phyloP scores from a whole-genome alignment of 176 grass and related monocot species.

The Guadua angustifolia region DNA sequence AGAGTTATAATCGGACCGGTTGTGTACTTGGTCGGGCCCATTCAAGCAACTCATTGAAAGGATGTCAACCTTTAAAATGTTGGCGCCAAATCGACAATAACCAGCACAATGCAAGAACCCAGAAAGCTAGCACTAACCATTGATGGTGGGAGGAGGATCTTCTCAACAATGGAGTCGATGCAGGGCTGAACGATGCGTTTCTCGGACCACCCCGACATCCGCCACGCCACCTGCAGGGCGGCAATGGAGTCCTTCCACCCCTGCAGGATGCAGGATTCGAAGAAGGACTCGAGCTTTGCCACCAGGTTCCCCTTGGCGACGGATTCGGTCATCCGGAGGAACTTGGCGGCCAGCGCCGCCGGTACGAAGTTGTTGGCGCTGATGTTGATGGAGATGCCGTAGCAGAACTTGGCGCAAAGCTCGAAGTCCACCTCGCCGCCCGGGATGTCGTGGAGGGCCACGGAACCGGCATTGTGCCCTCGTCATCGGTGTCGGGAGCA shows the following conservation, averaged over 20 bases:
- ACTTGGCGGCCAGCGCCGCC: too few species aligned
- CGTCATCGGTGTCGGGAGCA: too few species aligned
- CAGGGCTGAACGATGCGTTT: slow-evolving; percentile 79
- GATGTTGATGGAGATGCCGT: slow-evolving; percentile 84
- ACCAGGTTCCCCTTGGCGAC: slow-evolving; percentile 81
- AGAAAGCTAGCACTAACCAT: slow-evolving; percentile 41
- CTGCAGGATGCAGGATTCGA: slow-evolving; percentile 72
- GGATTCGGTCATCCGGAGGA: too few species aligned
- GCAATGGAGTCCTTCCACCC: slow-evolving; percentile 84
- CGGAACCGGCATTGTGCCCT: too few species aligned
- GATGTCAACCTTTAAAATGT: background rate
- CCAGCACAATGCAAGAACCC: background rate
- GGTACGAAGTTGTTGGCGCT: slow-evolving; percentile 75
- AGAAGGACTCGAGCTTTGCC: slow-evolving; percentile 78
- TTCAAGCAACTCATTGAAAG: background rate
- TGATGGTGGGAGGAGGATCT: slow-evolving; percentile 71
- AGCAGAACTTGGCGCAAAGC: slow-evolving; percentile 97
- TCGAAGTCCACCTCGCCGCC: slow-evolving; percentile 82
- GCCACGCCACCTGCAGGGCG: slow-evolving; percentile 64
- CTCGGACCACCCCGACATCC: slow-evolving; percentile 79
- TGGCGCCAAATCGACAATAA: slow-evolving; percentile 1
- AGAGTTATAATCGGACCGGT: too few species aligned
- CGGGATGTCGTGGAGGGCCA: slow-evolving; percentile 79
- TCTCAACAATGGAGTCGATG: slow-evolving; percentile 81
- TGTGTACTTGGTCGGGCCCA: too few species aligned